phyloP scores from a whole-genome alignment of 768 basidiomycete genomes.

The Russula sp. region DNA sequence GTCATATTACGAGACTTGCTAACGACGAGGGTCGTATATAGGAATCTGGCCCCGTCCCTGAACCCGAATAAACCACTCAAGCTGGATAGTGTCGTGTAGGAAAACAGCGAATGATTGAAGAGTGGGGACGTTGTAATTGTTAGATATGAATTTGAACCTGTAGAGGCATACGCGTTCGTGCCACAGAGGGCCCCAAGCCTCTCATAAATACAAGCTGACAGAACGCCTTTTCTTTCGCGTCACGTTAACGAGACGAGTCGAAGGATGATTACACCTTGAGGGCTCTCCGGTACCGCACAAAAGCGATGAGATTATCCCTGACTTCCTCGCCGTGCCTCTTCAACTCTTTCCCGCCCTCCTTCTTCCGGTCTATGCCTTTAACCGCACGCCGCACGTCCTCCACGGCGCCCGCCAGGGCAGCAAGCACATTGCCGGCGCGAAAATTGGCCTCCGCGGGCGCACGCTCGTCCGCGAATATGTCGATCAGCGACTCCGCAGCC shows the following conservation, averaged over 20 bases:
- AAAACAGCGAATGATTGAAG: neutral
- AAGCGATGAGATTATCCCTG: slow-evolving; percentile 67
- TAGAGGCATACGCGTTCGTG: neutral
- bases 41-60: slow-evolving; percentile 8
- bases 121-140: neutral
- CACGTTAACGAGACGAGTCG: no score
- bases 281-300: slow-evolving; percentile 63
- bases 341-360: slow-evolving; percentile 60
- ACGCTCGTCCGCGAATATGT: slow-evolving; percentile 88
- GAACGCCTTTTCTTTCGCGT: neutral
- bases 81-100: neutral
- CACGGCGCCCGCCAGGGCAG: slow-evolving; percentile 49
- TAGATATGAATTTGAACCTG: neutral
- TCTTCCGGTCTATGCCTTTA: slow-evolving; percentile 59
- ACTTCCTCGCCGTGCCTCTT: slow-evolving; percentile 68
- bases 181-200: neutral
- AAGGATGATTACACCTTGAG: slow-evolving; percentile 36
- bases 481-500: slow-evolving; percentile 75
- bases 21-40: neutral
- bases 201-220: neutral
- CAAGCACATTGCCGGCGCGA: slow-evolving; percentile 52
- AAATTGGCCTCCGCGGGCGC: slow-evolving; percentile 79
- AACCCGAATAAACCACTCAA: neutral
- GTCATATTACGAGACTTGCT: neutral
- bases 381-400: slow-evolving; percentile 59